Percentiles rank a stretch among this genome's conserved stretches.
These are phyloP conservation scores for Salix dunnii DNA, from an alignment of 345 rosid genomes.

Conservation along the genomic window DNA sequence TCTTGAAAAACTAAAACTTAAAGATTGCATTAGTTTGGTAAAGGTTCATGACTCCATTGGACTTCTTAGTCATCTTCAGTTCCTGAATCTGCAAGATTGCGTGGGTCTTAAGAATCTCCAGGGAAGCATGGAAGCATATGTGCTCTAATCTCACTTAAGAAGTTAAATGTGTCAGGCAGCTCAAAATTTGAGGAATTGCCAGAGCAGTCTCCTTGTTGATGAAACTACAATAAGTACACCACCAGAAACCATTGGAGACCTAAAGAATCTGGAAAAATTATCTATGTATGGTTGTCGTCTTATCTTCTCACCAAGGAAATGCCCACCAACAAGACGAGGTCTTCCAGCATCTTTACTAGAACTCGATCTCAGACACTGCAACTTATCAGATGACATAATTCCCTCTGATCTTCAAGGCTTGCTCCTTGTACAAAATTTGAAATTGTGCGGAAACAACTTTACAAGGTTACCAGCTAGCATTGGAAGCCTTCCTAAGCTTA, in stretches of 20 bases:
- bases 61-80: neutral
- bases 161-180: slow-evolving; percentile 10
- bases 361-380: slow-evolving; percentile 7
- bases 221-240: neutral
- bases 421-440: neutral
- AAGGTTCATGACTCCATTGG: slow-evolving; percentile 17
- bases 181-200: slow-evolving; percentile 5
- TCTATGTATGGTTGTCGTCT: neutral
- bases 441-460: slow-evolving; percentile 16
- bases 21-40: slow-evolving; percentile 12
- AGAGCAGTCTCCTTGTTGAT: neutral
- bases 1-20: slow-evolving; percentile 11
- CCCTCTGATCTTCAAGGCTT: slow-evolving; percentile 13
- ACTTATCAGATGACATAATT: neutral
- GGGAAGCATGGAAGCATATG: neutral
- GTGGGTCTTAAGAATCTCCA: slow-evolving; percentile 11
- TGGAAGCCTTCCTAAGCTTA: slow-evolving; percentile 1
- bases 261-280: neutral
- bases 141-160: neutral
- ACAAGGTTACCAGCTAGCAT: slow-evolving; percentile 9
- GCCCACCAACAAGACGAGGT: neutral
- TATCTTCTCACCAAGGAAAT: slow-evolving; percentile 7
- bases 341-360: neutral
- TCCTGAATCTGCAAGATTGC: slow-evolving; percentile 9
- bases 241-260: neutral